Conservation (phyloP, 2,329 filamentous ascomycete genomes). For the Venturia effusa region DNA sequence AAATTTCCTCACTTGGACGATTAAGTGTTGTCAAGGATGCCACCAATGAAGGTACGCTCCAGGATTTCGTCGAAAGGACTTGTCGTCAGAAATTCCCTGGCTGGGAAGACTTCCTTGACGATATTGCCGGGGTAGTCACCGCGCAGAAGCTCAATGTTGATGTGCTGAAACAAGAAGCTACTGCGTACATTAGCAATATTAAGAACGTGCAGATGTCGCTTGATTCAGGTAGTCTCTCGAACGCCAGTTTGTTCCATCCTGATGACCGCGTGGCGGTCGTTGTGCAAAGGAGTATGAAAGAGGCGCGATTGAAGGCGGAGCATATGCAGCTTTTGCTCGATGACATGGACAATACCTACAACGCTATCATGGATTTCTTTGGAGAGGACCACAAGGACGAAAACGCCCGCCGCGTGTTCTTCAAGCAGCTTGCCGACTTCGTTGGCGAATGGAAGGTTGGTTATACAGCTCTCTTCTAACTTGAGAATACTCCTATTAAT, state of each 20-base stretch:
- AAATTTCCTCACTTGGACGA: constrained; percentile 84
- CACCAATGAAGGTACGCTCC: constrained; percentile 94
- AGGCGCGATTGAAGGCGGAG: constrained; percentile 87
- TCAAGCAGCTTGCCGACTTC: constrained; percentile 83
- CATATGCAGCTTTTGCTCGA: constrained; percentile 90
- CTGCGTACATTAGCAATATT: constrained; percentile 88
- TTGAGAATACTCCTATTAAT: constrained; percentile 7
- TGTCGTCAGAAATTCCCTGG: constrained; percentile 93
- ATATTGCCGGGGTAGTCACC: constrained; percentile 68
- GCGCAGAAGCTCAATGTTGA: constrained; percentile 92
- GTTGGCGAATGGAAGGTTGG: constrained; percentile 79
- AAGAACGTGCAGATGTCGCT: constrained; percentile 86
- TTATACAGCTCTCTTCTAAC: constrained; percentile 14
- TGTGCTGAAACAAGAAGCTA: constrained; percentile 76
- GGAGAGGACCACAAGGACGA: constrained; percentile 90
- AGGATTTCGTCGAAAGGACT: constrained; percentile 91
- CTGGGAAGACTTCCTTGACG: constrained; percentile 80
- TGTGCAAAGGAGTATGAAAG: constrained; percentile 91
- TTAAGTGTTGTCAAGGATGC: constrained; percentile 98
- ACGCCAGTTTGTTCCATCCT: constrained; percentile 95
- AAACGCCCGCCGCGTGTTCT: constrained; percentile 89
- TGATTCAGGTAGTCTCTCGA: constrained; percentile 86
- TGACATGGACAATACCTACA: constrained; percentile 82
- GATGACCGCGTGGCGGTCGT: constrained; percentile 89
- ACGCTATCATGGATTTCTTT: constrained; percentile 94